Base-by-base conservation (phyloP, 2,329 filamentous ascomycete species). In the Epichloe hybrida region DNA sequence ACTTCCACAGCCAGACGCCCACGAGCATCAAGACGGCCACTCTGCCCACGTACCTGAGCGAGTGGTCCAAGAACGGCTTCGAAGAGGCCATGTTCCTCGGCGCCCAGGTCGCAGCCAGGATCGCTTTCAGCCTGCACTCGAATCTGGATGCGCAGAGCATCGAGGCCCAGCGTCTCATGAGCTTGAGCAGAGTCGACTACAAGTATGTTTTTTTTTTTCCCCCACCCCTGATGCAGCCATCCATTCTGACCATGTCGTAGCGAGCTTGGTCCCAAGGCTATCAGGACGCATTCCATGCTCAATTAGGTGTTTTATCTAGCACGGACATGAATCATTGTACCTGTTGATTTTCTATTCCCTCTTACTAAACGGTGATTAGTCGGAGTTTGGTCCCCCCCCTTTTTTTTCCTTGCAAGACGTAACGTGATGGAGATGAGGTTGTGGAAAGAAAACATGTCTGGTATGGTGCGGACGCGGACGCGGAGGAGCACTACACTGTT, bases 61-160 rank as follows among this genome's bases (percentile, higher is more conserved):
- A 95, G 66, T 96, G 89, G 88, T 88, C 88, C 63, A 90, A 86
- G 68, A 79, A 82, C 56, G 74, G 79, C 51, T 77, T 79, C 61
- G 90, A 96, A 61, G 90, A 96, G 67, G 81, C 86, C 46, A 80
- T 83, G 62, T 95, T 96, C 68, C 72, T 96, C 6, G 90, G 90
- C 11, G 86, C 88, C 2, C 88, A 95, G 67, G 85, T 95, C 35
- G 88, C 86, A 1, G 88, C 86, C 2, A 66, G 77, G 20, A 69
- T 80, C 50, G 76, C 75, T 2, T 81, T 76, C 59, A 79, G 76
- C 58, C 65, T 79, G 56, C 77, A 81, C 57, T 62, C 64, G 17
- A 80, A 80, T 58, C 63, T 79, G 59, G 77, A 81, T 51, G 70
- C 68, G 31, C 67, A 71, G 55, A 69, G 70, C 15, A 54, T 72